Percentiles rank a stretch among this genome's conserved stretches.
phyloP scores from a whole-genome alignment of 495 filamentous ascomycete genomes.

The Penicillium tannophilum region DNA sequence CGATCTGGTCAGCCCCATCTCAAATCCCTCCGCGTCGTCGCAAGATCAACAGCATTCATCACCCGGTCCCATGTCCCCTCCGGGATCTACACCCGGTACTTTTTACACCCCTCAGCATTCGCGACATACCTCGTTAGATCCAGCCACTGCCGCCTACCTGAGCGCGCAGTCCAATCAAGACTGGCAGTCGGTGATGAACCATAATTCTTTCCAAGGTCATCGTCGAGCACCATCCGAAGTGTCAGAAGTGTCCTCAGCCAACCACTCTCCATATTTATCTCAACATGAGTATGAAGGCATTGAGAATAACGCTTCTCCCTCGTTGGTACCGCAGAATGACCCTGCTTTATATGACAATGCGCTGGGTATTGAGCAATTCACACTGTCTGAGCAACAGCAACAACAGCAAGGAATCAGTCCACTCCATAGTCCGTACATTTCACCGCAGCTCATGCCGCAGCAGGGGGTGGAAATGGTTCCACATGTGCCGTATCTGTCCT shows the following conservation, averaged over 20 bases:
- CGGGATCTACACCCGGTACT: conserved; percentile 53
- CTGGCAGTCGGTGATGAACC: conserved; percentile 67
- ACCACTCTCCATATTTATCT: conserved; percentile 76
- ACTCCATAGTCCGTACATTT: conserved; percentile 81
- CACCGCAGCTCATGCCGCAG: conserved; percentile 79
- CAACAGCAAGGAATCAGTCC: conserved; percentile 66
- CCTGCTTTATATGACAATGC: conserved; percentile 72
- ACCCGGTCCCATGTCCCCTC: conserved; percentile 54
- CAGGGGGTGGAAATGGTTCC: conserved; percentile 55
- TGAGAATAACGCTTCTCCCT: conserved; percentile 76
- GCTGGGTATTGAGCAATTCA: conserved; percentile 77
- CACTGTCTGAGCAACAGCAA: conserved; percentile 70
- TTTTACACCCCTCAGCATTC: conserved; percentile 68
- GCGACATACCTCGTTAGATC: conserved; percentile 77
- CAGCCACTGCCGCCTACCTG: conserved; percentile 71
- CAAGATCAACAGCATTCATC: conserved; percentile 57
- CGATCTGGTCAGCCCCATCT: conserved; percentile 71
- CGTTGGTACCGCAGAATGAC: conserved; percentile 74
- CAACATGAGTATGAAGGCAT: conserved; percentile 78
- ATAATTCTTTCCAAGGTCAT: conserved; percentile 70
- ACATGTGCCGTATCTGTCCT: conserved; percentile 54
- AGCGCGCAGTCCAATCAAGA: conserved; percentile 61
- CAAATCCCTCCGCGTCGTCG: conserved; percentile 68
- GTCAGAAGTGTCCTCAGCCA: conserved; percentile 84
- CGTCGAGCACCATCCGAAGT: conserved; percentile 86